These are phyloP conservation scores for Cystobasidiopsis lactophilus DNA, from an alignment of 768 basidiomycete genomes.

Conservation along the genomic window DNA sequence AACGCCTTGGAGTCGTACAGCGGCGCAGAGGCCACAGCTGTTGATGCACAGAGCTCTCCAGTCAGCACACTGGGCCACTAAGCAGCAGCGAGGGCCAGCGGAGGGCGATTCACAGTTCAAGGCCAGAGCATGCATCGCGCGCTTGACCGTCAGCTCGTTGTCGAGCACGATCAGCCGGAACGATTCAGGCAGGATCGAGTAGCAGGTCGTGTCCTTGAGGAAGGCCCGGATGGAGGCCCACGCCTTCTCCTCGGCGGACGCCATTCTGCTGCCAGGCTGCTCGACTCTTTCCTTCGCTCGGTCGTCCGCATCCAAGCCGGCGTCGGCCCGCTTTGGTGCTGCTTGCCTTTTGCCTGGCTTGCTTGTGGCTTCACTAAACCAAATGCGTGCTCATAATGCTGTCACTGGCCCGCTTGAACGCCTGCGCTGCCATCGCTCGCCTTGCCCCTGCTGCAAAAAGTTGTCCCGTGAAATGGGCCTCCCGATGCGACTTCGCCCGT, in stretches of 20 bases:
- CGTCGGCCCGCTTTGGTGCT: no score
- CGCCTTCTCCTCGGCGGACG: slow-evolving; percentile 11
- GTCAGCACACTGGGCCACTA: background rate
- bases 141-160: slow-evolving; percentile 84
- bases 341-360: no score
- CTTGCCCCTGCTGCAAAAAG: no score
- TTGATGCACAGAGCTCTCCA: background rate
- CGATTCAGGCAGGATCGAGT: slow-evolving; percentile 92
- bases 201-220: slow-evolving; percentile 64
- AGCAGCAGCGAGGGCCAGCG: background rate
- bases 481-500: no score
- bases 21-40: slow-evolving; percentile 93
- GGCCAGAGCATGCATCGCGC: slow-evolving; percentile 63
- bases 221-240: slow-evolving; percentile 44
- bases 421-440: no score
- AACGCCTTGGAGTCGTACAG: slow-evolving; percentile 92
- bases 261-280: no score
- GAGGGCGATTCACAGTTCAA: slow-evolving; percentile 32
- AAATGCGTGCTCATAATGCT: no score
- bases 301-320: no score
- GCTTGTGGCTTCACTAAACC: no score
- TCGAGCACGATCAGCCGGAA: slow-evolving; percentile 93
- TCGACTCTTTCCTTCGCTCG: no score
- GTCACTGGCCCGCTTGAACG: no score
- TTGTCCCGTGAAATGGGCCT: no score